A percentile compares a stretch with the other conserved stretches of the same genome.
phyloP scores from a whole-genome alignment of 2,329 filamentous ascomycete genomes.

The Sarocladium brachiariae region DNA sequence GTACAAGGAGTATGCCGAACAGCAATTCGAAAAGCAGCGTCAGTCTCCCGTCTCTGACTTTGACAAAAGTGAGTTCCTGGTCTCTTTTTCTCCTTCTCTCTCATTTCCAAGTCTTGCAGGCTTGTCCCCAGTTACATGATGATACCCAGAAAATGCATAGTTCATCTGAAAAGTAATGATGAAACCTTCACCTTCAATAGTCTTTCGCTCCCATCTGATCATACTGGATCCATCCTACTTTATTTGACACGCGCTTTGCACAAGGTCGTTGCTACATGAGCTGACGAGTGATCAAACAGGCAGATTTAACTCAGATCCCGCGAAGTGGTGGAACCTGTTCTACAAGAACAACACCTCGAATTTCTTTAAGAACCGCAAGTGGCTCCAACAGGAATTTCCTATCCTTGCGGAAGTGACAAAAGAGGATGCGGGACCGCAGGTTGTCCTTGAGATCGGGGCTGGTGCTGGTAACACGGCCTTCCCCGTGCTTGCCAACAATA shows the following conservation, averaged over 20 bases:
- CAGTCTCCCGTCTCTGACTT: conserved; percentile 84
- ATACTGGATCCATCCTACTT: conserved; percentile 12
- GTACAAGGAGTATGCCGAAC: conserved; percentile 78
- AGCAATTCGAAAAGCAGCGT: conserved; percentile 80
- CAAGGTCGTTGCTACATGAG: no score
- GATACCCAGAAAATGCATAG: conserved; percentile 56
- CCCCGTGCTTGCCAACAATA: conserved; percentile 76
- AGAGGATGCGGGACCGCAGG: conserved; percentile 60
- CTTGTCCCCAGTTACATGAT: conserved; percentile 33
- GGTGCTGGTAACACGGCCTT: conserved; percentile 97
- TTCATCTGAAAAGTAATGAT: conserved; percentile 64
- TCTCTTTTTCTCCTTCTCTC: neutral
- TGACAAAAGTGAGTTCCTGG: conserved; percentile 73
- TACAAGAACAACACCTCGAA: conserved; percentile 97
- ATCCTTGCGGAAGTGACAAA: conserved; percentile 70
- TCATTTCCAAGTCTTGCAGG: neutral
- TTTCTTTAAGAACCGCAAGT: conserved; percentile 98
- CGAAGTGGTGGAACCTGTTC: conserved; percentile 97
- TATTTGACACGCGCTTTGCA: conserved; percentile 8
- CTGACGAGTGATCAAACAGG: conserved; percentile 40
- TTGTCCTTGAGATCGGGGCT: conserved; percentile 84
- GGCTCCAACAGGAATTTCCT: conserved; percentile 94
- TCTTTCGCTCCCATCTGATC: conserved; percentile 73
- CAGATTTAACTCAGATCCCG: conserved; percentile 83
- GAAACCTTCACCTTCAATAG: conserved; percentile 49